Conservation (phyloP, 1,139 yeast genomes). For the Yarrowia galli region DNA sequence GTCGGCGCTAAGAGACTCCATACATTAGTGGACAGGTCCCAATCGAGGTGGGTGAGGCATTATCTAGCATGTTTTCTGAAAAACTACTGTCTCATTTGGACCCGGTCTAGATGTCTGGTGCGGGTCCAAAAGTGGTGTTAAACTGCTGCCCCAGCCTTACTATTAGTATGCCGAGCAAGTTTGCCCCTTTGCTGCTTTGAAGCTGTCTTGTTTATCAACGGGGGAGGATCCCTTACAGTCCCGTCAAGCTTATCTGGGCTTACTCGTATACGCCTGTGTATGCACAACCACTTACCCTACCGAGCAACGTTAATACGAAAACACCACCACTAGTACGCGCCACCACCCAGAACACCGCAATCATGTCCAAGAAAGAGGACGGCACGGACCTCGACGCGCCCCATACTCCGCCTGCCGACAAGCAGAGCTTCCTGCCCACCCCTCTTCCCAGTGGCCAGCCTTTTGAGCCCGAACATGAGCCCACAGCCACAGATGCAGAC, state of each 20-base stretch:
- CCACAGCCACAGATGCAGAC: slow-evolving; percentile 9
- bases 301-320: slow-evolving; percentile 38
- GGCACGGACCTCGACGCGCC: slow-evolving; percentile 34
- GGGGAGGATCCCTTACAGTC: slow-evolving; percentile 12
- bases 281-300: slow-evolving; percentile 37
- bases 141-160: background rate
- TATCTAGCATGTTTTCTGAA: background rate
- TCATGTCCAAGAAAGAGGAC: slow-evolving; percentile 29
- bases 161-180: too few relatives aligned
- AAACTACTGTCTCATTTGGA: background rate
- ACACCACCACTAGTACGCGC: slow-evolving; percentile 38
- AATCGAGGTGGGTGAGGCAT: slow-evolving; percentile 7
- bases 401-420: slow-evolving; percentile 31
- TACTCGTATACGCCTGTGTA: slow-evolving; percentile 34
- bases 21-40: slow-evolving; percentile 7
- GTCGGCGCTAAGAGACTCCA: background rate
- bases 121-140: background rate
- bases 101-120: background rate
- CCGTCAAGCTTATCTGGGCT: slow-evolving; percentile 31
- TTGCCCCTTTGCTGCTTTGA: too few relatives aligned
- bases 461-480: slow-evolving; percentile 17
- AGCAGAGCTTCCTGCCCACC: slow-evolving; percentile 33
- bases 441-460: slow-evolving; percentile 28
- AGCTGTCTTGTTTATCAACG: slow-evolving; percentile 3
- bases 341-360: slow-evolving; percentile 7